Evolutionary conservation across 176 grass and related monocot species (phyloP).

Genomic region (Coix lacrymajobi): DNA sequence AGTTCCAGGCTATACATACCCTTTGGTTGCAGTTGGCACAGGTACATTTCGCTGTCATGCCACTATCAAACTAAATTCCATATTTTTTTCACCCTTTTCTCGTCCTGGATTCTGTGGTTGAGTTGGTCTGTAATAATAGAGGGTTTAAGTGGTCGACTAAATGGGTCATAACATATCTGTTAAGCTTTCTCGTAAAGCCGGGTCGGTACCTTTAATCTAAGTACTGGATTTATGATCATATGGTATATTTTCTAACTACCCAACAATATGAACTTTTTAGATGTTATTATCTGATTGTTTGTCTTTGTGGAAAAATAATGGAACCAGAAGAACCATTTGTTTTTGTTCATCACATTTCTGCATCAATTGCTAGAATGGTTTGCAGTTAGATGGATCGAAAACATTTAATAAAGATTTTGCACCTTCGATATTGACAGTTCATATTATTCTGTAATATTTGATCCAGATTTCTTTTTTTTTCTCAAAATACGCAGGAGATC

Average conservation of each 20-base stretch:
- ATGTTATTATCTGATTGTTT: neutral
- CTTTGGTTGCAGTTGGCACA: slow-evolving; percentile 65
- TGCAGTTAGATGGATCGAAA: neutral
- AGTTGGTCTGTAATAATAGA: no score
- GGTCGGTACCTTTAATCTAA: neutral
- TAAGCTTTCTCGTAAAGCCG: no score
- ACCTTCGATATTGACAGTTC: no score
- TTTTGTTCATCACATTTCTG: neutral
- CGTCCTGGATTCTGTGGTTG: no score
- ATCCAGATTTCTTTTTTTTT: no score
- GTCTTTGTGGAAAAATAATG: neutral
- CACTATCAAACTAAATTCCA: neutral
- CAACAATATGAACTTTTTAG: neutral
- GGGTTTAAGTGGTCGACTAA: no score
- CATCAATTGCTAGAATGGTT: neutral
- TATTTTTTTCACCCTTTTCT: neutral
- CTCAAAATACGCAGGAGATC: no score
- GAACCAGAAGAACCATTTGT: neutral
- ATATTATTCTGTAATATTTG: no score
- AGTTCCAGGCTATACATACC: slow-evolving; percentile 44
- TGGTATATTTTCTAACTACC: neutral
- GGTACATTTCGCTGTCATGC: slow-evolving; percentile 30
- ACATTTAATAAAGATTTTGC: no score
- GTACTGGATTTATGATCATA: neutral
- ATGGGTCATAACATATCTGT: no score